These are phyloP conservation scores for Fusarium udum DNA, from an alignment of 2,329 filamentous ascomycete genomes.

Conservation along the genomic window DNA sequence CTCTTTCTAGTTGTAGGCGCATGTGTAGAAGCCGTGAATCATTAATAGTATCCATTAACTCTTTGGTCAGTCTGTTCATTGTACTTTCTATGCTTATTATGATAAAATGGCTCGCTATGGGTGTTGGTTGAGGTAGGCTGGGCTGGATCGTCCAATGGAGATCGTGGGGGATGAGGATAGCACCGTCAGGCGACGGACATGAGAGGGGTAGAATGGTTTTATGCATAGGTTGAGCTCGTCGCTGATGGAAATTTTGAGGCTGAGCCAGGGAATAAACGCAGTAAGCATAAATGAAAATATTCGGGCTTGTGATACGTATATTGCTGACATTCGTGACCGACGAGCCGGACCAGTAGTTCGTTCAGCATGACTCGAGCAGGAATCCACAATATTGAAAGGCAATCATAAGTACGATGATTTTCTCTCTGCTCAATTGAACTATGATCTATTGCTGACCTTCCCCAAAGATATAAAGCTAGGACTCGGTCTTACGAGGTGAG, in stretches of 20 bases:
- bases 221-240: background rate
- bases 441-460: accelerated
- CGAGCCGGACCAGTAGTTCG: background rate
- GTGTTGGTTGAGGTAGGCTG: background rate
- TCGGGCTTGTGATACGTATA: background rate
- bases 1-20: background rate
- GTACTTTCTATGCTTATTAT: background rate
- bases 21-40: background rate
- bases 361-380: background rate
- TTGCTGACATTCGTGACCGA: background rate
- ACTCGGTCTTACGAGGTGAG: too few relatives aligned
- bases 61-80: background rate
- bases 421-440: background rate
- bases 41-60: background rate
- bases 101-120: background rate
- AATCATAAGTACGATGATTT: background rate
- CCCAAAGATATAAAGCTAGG: accelerated
- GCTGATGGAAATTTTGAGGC: background rate
- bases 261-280: accelerated
- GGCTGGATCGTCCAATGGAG: background rate
- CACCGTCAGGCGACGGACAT: background rate
- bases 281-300: background rate
- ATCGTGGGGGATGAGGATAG: background rate
- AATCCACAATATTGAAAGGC: accelerated
- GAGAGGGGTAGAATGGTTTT: background rate